phyloP scores from a whole-genome alignment of 148 eudicot species.

The Chenopodium berlandieri region DNA sequence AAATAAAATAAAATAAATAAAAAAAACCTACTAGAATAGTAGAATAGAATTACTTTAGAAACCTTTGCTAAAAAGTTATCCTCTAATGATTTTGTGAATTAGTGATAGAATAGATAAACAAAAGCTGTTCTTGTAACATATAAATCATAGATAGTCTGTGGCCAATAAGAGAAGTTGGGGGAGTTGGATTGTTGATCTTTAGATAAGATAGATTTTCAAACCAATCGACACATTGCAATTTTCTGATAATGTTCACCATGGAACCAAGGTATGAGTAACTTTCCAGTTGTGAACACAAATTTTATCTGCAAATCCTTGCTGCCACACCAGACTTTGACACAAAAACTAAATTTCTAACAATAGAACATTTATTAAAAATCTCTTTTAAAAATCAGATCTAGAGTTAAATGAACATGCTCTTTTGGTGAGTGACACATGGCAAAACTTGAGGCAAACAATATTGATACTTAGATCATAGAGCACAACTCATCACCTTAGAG shows the following conservation, averaged over 20 bases:
- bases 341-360: neutral
- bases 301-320: no score
- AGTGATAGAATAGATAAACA: no score
- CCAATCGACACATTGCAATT: neutral
- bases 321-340: no score
- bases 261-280: neutral
- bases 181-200: no score
- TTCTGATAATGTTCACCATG: neutral
- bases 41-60: neutral
- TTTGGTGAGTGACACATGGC: neutral
- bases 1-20: no score
- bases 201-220: neutral
- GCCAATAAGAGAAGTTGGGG: no score
- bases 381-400: neutral
- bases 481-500: constrained; percentile 56
- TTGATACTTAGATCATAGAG: neutral
- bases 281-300: neutral
- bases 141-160: no score
- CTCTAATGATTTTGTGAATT: no score
- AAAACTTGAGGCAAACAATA: neutral
- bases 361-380: neutral
- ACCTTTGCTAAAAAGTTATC: neutral
- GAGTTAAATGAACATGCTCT: neutral
- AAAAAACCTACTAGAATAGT: no score
- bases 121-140: no score